Base-by-base conservation (phyloP, 805 yeast genomes). In the Brettanomyces naardenensis region DNA sequence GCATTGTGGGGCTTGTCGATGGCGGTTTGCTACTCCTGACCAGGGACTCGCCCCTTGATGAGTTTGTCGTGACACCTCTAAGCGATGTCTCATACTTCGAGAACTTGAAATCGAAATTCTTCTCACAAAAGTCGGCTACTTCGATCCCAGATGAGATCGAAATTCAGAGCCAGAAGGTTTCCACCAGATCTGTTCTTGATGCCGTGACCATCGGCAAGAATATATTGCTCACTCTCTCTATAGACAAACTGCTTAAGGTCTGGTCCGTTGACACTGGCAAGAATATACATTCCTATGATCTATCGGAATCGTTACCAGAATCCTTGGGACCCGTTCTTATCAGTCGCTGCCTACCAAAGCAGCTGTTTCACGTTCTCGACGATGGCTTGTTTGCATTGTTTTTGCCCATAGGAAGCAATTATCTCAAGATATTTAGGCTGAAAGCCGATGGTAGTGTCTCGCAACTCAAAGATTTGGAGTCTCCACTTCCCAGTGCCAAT, bases 21-120 rank as follows among this genome's bases (percentile, higher is more conserved):
- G 96, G 97, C 19, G 86, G 89, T 1, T 54, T 88, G 30, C 59
- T 86, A 35, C 78, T 77, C 32, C 62, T 82, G 40, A 47, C 49
- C 26, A 62, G 76, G 46, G 31, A 35, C 2, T 28, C 29, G 15
- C 41, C 41, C n/a, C 44, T 38, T 19, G 46, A 38, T 6, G 44
- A 48, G 15, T 48, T 46, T 19, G 35, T 40, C n/a, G 52, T 54
- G 4, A 36, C 47, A 1, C 55, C 62, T 21, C 82, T 81, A 54
- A 71, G 68, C 41, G 88, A 80, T 61, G 47, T 67, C 48, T 57
- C 75, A 10, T 75, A 66, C 46, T 50, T 57, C 49, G 49, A 51
- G 51, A 39, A 52, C 59, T 33, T 60, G 56, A 46, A 53, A 52
- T 42, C 48, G 1, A 53, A 42, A 18, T 33, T 59, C 6, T 58